Evolutionary conservation across 495 filamentous ascomycete genomes (phyloP), one percentile per base, ranked within the genome.

Genomic region (Aspergillus kassunensis): DNA sequence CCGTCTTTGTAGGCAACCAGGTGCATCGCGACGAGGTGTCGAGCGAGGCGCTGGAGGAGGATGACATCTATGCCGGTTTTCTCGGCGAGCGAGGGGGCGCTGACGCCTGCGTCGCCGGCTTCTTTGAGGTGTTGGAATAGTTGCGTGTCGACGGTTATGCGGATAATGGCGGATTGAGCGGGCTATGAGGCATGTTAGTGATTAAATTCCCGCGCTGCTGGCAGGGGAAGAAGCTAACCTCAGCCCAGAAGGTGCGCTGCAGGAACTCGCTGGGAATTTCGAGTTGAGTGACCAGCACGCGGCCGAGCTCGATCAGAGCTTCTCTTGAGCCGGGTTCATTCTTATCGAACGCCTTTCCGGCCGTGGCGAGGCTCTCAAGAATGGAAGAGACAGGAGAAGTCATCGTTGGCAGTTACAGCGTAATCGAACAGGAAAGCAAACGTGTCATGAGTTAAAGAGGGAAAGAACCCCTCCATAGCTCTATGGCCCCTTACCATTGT

Each of bases 231-330:
- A 29, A 29, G 27, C 27, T 29, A 29, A 29, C 70, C 56, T 73
- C 70, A n/a, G 70, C 70, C 68, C 70, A 73, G 47, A 68, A 68
- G 15, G 58, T 72, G 23, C 69, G 67, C 50, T 67, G 66, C 4
- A 72, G 47, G 20, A 66, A 65, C 35, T 70, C 69, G 41, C 65
- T 70, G 0, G 69, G 67, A 11, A 70, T 60, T 31, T 72, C 65
- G 6, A 72, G 39, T 9, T 60, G 56, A 0, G 65, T 48, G 36
- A 65, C 53, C 9, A 70, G 51, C 20, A 66, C 62, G 15, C 65
- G 60, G 4, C 69, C 61, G 31, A 64, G 59, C 18, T 67, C 66
- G 27, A 72, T 60, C 4, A 72, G 57, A 35, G 59, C 53, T 52
- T 72, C 67, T 31, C 67, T 58, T 19, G 69, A 55, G 3, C 69